phyloP scores from a whole-genome alignment of 768 basidiomycete species.

The Mrakia blollopis region DNA sequence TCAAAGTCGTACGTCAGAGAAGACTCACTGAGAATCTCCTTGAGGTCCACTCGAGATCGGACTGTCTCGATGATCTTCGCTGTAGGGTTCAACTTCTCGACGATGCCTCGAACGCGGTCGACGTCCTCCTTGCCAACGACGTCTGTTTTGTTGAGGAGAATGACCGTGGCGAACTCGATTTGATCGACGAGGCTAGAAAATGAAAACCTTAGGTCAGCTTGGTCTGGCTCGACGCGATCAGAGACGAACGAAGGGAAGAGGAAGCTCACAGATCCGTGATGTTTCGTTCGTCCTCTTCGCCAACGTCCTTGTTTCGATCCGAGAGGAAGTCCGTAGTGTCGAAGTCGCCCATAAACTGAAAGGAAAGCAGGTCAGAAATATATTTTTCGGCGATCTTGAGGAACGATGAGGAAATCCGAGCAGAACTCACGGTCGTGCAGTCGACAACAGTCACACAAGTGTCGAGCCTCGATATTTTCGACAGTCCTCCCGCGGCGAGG shows the following conservation, averaged over 20 bases:
- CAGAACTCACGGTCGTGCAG: conserved; percentile 18
- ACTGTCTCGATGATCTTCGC: conserved; percentile 27
- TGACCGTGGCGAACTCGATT: conserved; percentile 44
- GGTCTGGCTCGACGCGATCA: neutral
- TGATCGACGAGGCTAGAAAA: conserved; percentile 40
- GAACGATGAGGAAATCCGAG: neutral
- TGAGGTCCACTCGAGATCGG: conserved; percentile 38
- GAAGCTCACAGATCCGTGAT: conserved; percentile 37
- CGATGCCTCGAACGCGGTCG: conserved; percentile 36
- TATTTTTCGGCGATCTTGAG: too few relatives aligned
- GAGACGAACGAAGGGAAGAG: neutral
- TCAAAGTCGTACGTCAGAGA: neutral
- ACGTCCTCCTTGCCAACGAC: conserved; percentile 35
- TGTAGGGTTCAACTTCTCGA: conserved; percentile 42
- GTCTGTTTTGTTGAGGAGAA: conserved; percentile 44
- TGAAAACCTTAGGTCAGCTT: neutral
- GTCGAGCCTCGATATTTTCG: conserved; percentile 40
- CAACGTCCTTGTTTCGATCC: conserved; percentile 41
- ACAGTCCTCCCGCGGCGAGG: conserved; percentile 41
- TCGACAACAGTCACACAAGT: conserved; percentile 44
- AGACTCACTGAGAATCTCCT: conserved; percentile 37
- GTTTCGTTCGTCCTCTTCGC: conserved; percentile 44
- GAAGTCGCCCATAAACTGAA: conserved; percentile 40
- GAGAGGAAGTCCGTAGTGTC: conserved; percentile 43
- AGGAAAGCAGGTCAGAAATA: neutral